phyloP scores from a whole-genome alignment of 148 eudicot species.

The Silene latifolia region DNA sequence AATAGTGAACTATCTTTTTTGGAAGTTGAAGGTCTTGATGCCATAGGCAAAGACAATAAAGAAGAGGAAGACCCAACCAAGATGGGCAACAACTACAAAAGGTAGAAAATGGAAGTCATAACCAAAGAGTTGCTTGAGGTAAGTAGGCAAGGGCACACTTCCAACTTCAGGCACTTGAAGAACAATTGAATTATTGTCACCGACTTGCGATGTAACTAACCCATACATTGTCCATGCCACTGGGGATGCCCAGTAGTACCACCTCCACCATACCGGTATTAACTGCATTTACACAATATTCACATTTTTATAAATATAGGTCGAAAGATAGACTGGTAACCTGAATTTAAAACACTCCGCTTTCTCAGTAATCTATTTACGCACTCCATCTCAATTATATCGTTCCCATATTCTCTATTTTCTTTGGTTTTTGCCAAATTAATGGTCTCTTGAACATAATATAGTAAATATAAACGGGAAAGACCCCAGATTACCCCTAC shows the following conservation, averaged over 20 bases:
- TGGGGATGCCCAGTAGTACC: conserved; percentile 79
- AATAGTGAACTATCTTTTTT: too few relatives aligned
- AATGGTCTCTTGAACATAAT: too few relatives aligned
- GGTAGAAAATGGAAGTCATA: conserved; percentile 51
- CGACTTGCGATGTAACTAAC: conserved; percentile 58
- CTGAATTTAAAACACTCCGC: too few relatives aligned
- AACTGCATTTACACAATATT: conserved; percentile 32
- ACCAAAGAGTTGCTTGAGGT: conserved; percentile 42
- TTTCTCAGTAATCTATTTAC: too few relatives aligned
- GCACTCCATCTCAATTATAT: too few relatives aligned
- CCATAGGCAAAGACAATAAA: conserved; percentile 48
- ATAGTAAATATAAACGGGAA: too few relatives aligned
- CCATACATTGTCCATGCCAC: conserved; percentile 76
- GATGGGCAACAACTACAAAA: conserved; percentile 40
- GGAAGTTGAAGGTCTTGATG: conserved; percentile 35
- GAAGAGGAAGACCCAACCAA: conserved; percentile 50
- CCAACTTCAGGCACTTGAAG: conserved; percentile 48
- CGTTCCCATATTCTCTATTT: too few relatives aligned
- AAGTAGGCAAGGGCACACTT: conserved; percentile 30
- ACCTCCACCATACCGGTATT: conserved; percentile 89
- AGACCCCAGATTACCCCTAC: too few relatives aligned
- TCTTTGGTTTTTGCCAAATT: too few relatives aligned
- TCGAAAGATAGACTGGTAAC: too few relatives aligned
- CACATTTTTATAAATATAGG: too few relatives aligned
- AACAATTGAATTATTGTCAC: conserved; percentile 27